A percentile compares a stretch with the other conserved stretches of the same genome.
phyloP scores from a whole-genome alignment of 1,139 yeast species.

The Pneumocystis sp. region DNA sequence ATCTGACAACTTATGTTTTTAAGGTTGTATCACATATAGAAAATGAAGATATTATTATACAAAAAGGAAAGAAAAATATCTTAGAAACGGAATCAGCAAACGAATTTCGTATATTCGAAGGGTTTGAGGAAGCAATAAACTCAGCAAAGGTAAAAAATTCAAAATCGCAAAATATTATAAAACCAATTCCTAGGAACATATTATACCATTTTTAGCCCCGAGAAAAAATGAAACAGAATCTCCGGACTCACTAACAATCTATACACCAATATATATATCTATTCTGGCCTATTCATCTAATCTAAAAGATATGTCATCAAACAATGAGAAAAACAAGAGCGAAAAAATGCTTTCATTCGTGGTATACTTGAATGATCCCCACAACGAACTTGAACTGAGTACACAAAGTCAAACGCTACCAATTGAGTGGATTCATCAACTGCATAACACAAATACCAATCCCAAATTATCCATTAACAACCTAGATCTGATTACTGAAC shows the following conservation, averaged over 20 bases:
- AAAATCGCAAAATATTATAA: neutral
- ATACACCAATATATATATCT: neutral
- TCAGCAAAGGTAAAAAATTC: constrained; percentile 55
- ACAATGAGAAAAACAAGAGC: neutral
- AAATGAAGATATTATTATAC: constrained; percentile 25
- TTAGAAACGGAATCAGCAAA: neutral
- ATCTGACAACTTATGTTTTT: constrained; percentile 25
- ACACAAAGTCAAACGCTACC: neutral
- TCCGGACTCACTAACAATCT: neutral
- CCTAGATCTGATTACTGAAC: neutral
- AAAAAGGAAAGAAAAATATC: constrained; percentile 27
- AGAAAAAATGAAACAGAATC: neutral
- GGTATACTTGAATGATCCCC: neutral
- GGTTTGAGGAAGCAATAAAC: constrained; percentile 77
- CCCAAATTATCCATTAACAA: neutral
- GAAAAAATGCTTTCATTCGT: neutral
- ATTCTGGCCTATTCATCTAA: neutral
- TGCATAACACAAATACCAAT: neutral
- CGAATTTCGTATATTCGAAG: constrained; percentile 42
- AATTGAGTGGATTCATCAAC: neutral
- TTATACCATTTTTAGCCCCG: neutral
- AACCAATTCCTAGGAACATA: neutral
- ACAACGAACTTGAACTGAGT: neutral
- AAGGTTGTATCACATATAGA: constrained; percentile 8
- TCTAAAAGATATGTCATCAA: neutral